Evolutionary conservation across 768 basidiomycete genomes (phyloP), one percentile per base, ranked within the genome.

Genomic region (Auricularia auricula-judae): DNA sequence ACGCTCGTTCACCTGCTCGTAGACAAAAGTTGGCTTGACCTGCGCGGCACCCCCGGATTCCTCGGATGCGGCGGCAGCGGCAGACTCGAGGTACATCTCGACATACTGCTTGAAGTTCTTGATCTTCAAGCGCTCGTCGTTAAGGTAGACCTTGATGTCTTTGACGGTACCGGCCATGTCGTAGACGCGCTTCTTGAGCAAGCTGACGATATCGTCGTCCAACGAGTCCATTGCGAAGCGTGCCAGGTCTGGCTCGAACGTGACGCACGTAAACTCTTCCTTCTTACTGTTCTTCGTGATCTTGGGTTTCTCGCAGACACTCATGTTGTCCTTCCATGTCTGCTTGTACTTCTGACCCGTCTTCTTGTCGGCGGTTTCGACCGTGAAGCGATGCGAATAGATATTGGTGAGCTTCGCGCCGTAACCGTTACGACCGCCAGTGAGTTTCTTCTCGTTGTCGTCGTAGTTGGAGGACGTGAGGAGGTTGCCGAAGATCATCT

Each of bases 401-500:
- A 98, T 97, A 77, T 99, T 98, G 63, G 97, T 89, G 51, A 99
- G 82, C 74, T 99, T 99, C 62, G 97, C 97, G 70, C 97, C 97
- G 71, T 93, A 98, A 71, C 97, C 97, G 71, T 99, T 99, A 71
- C 97, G 86, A 74, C 97, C 97, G 76, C 97, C 97, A 0, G 94
- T 98, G 61, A 98, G 82, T 77, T 97, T 98, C 83, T 94, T 97
- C 79, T 99, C 95, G 74, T 94, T 89, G 70, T 99, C 97, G 74
- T 99, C 96, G 71, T 96, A 98, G 79, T 98, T 98, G 56, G 93
- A 96, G 11, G 89, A 91, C 1, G 96, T 91, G 29, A 98, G 81
- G 18, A 99, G 82, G 72, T 97, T 88, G 4, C 97, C 97, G 70
- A 99, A 99, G 70, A 99, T 98, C 66, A 99, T 81, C 72, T 98